These are phyloP conservation scores for Candida xiaguanensis DNA, from an alignment of 805 yeast genomes.

Conservation along the genomic window DNA sequence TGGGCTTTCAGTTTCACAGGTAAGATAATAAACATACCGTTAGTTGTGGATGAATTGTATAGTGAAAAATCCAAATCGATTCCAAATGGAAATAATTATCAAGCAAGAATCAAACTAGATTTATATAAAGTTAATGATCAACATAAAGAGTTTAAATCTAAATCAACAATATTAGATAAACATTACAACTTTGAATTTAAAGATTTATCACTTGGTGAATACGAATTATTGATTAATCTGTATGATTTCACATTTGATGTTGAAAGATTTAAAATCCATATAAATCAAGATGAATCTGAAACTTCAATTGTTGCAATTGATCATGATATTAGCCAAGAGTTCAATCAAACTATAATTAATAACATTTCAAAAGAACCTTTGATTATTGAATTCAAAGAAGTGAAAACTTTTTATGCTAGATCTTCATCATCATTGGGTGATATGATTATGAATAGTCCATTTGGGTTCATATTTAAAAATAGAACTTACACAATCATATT, in stretches of 20 bases:
- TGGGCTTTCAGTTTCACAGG: constrained; percentile 21
- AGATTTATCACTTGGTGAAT: constrained; percentile 26
- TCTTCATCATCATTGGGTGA: constrained; percentile 26
- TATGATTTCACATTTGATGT: constrained; percentile 30
- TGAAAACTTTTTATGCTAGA: constrained; percentile 32
- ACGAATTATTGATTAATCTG: constrained; percentile 30
- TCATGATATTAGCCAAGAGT: constrained; percentile 16
- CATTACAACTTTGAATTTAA: constrained; percentile 23
- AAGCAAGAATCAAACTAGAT: constrained; percentile 25
- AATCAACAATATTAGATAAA: constrained; percentile 18
- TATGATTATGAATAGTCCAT: constrained; percentile 36
- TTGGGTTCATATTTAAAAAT: constrained; percentile 39
- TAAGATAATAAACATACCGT: constrained; percentile 25
- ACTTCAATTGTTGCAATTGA: constrained; percentile 18
- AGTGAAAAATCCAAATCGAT: constrained; percentile 13
- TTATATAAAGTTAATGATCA: constrained; percentile 12
- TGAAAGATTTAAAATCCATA: constrained; percentile 24
- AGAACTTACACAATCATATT: constrained; percentile 33
- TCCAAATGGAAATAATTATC: constrained; percentile 35
- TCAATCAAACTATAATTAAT: constrained; percentile 17
- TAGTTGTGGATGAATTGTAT: constrained; percentile 14
- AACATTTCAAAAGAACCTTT: constrained; percentile 18
- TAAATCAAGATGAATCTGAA: constrained; percentile 12
- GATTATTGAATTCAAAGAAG: constrained; percentile 15
- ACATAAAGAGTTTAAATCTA: constrained; percentile 3